A percentile compares a stretch with the other conserved stretches of the same genome.
Conservation (phyloP, 2,329 filamentous ascomycete genomes). For the Cadophora gregata region DNA sequence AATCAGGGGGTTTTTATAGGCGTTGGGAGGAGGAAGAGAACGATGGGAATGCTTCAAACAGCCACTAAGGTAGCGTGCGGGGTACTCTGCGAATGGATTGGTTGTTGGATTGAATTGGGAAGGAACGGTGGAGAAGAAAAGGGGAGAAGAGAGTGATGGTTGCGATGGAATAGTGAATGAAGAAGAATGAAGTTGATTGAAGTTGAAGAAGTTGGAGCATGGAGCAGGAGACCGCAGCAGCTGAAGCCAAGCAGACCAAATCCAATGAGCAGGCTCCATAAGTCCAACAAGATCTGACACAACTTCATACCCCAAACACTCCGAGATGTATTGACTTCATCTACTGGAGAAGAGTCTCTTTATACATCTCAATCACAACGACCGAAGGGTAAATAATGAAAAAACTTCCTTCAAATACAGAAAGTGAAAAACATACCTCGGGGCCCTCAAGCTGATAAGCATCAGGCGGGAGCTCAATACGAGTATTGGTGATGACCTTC, state of each 20-base stretch:
- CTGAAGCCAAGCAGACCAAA: background rate
- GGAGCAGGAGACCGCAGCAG: background rate
- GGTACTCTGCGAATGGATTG: background rate
- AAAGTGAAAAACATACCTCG: constrained; percentile 43
- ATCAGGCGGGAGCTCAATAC: constrained; percentile 64
- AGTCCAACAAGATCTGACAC: background rate
- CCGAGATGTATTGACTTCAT: background rate
- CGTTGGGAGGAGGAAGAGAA: background rate
- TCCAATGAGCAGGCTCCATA: background rate
- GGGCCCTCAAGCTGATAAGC: constrained; percentile 51
- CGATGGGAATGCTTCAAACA: background rate
- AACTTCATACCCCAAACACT: background rate
- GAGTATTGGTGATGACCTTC: constrained; percentile 47
- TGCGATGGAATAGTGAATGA: background rate
- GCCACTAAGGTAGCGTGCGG: background rate
- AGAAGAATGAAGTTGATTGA: background rate
- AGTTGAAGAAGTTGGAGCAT: background rate
- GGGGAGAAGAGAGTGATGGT: background rate
- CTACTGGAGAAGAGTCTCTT: background rate
- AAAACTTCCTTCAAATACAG: constrained; percentile 5
- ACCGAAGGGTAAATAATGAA: background rate
- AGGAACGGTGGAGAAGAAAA: background rate
- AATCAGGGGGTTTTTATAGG: background rate
- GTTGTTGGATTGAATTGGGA: constrained; percentile 1
- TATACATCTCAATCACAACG: background rate